Evolutionary conservation across 768 basidiomycete genomes (phyloP).

Genomic region (Lenzites betulinus): DNA sequence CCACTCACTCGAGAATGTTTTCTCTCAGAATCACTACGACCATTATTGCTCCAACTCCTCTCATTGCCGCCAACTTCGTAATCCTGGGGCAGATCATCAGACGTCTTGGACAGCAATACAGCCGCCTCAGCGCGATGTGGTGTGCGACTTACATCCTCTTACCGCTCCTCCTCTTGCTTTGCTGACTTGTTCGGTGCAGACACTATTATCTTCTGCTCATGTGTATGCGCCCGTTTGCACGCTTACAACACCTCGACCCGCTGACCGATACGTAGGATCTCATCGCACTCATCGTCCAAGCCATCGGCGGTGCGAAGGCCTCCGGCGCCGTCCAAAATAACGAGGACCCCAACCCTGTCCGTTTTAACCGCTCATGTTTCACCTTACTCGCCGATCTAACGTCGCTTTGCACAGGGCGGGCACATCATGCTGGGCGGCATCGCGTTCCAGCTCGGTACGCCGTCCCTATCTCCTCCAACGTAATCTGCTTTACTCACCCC

Average conservation of each 20-base stretch:
- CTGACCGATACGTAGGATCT: slow-evolving; percentile 41
- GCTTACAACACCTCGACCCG: too few species aligned
- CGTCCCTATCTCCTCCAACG: not conserved
- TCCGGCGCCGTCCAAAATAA: slow-evolving; percentile 24
- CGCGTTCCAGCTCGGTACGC: slow-evolving; percentile 54
- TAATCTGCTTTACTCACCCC: not conserved
- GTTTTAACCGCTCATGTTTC: not conserved
- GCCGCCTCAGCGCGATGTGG: slow-evolving; percentile 43
- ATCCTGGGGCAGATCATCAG: slow-evolving; percentile 52
- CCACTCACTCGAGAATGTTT: not conserved
- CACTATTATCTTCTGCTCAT: slow-evolving; percentile 44
- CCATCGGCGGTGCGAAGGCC: slow-evolving; percentile 60
- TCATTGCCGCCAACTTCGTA: slow-evolving; percentile 62
- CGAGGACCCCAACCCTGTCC: slow-evolving; percentile 26
- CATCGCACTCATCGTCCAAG: slow-evolving; percentile 64
- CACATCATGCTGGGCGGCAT: slow-evolving; percentile 67
- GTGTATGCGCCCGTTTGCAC: slow-evolving; percentile 26
- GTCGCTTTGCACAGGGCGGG: slow-evolving; percentile 37
- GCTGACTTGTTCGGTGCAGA: slow-evolving; percentile 31
- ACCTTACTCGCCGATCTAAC: not conserved
- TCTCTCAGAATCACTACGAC: slow-evolving; percentile 50
- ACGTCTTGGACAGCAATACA: slow-evolving; percentile 47
- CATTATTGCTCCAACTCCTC: slow-evolving; percentile 58
- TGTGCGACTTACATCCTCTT: slow-evolving; percentile 35
- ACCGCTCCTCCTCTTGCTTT: too few species aligned